Base-by-base conservation (phyloP, 1,139 yeast genomes). In the Ashbya aceris region DNA sequence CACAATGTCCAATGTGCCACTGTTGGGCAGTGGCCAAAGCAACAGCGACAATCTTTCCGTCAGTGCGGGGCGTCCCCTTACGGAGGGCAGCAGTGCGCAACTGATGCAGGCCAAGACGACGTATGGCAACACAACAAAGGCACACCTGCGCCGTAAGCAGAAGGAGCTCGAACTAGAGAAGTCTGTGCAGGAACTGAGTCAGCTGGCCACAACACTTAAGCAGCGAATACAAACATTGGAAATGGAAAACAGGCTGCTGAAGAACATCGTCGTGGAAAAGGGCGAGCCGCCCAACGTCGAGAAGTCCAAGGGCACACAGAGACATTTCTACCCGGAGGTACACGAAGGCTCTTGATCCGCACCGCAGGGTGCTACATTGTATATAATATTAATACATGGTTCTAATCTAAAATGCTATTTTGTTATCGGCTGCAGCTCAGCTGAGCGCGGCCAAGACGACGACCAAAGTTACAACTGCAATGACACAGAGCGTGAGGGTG, bases 131-230 rank as follows among this genome's bases (percentile, higher is more conserved):
- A 30, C 35, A 7, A 9, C 40, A 10, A 46, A 44, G 38, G 81
- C 84, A 68, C 70, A 94, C 49, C 77, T 81, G 54, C 83, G 82
- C 69, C 83, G 82, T 72, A 86, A 84, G 68, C 54, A 79, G 61
- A 80, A 83, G 56, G 95, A 86, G 61, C 86, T 80, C 60, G 89
- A 85, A 60, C 77, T 85, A 80, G 95, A 85, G 62, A 69, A 70
- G 36, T 76, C 74, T 43, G 70, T 85, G 13, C 69, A 71, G 52
- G 79, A 76, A 43, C 69, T 86, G 48, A 75, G 74, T 51, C 84
- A 81, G 29, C 61, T 75, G 52, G 77, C 84, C 20, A 68, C 69
- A 41, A 66, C 67, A 26, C 70, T 83, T 49, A 91, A 84, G 57
- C 64, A 70, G 45, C 77, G 79, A 52, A 71, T 78, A 37, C 70